These are phyloP conservation scores for Penicillium sp. DNA, from an alignment of 2,329 filamentous ascomycete species.

Conservation along the genomic window DNA sequence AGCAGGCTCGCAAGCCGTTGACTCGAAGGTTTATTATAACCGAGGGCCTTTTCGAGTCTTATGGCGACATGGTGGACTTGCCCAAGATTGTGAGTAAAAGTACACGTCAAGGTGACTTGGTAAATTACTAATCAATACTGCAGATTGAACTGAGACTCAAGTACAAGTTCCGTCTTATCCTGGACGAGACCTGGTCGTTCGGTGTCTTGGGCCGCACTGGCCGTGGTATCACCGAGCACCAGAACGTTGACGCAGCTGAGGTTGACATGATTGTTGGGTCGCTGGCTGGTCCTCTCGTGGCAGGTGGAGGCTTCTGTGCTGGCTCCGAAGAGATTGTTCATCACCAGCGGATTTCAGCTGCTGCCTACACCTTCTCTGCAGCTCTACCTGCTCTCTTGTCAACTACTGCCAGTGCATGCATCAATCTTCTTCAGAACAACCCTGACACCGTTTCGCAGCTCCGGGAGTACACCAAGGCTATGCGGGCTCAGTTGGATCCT, in stretches of 20 bases:
- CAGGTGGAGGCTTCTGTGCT: conserved; percentile 93
- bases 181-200: conserved; percentile 97
- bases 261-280: conserved; percentile 98
- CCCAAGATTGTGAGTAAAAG: conserved; percentile 70
- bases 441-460: conserved; percentile 76
- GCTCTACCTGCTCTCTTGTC: conserved; percentile 90
- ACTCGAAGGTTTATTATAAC: conserved; percentile 95
- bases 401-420: conserved; percentile 90
- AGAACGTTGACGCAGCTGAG: conserved; percentile 89
- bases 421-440: conserved; percentile 79
- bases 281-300: conserved; percentile 83
- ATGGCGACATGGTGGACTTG: conserved; percentile 79
- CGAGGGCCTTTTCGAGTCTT: conserved; percentile 88
- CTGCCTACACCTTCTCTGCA: conserved; percentile 93
- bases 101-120: neutral
- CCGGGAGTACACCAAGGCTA: conserved; percentile 79
- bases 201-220: conserved; percentile 90
- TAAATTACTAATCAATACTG: conserved; percentile 4
- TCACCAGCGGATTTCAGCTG: conserved; percentile 90
- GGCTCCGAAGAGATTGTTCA: conserved; percentile 88
- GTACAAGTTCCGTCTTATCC: conserved; percentile 96
- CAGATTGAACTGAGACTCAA: conserved; percentile 87
- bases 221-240: conserved; percentile 88
- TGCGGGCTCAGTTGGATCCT: conserved; percentile 85
- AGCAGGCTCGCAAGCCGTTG: conserved; percentile 82